Evolutionary conservation across 768 basidiomycete species (phyloP).

Genomic region (Tylopilus subfusipes): DNA sequence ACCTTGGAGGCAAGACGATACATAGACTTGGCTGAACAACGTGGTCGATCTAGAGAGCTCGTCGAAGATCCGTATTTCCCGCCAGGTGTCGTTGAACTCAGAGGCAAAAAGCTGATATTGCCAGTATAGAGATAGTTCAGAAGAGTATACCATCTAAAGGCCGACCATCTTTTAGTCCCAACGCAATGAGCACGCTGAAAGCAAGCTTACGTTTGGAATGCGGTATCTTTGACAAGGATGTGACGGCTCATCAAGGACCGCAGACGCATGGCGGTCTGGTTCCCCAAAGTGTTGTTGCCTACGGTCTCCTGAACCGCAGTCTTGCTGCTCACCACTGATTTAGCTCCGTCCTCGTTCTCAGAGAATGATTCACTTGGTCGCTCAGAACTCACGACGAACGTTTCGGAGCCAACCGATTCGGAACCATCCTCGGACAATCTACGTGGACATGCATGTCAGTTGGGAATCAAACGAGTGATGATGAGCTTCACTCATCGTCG

Average conservation of each 20-base stretch:
- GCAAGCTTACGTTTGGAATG: conserved; percentile 24
- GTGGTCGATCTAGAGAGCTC: conserved; percentile 1
- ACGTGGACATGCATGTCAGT: not conserved
- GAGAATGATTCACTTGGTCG: not conserved
- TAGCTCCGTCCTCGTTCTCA: not conserved
- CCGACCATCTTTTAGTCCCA: not conserved
- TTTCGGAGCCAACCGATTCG: not conserved
- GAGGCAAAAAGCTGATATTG: conserved; percentile 31
- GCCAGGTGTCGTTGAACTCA: conserved; percentile 15
- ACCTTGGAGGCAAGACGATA: conserved; percentile 43
- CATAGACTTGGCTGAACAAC: conserved; percentile 45
- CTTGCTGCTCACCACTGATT: no score
- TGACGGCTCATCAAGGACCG: conserved; percentile 16
- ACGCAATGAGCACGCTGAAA: no score
- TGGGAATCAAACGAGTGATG: not conserved
- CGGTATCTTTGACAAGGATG: conserved; percentile 25
- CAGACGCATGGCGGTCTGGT: no score
- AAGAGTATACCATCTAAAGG: conserved; percentile 37
- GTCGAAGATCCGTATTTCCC: not conserved
- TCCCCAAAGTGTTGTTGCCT: no score
- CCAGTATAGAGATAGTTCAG: conserved; percentile 39
- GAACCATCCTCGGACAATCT: not conserved
- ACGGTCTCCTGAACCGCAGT: no score
- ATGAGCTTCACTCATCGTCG: not conserved
- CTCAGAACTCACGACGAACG: not conserved